Conservation (phyloP, 805 yeast genomes). For the Candida tallmaniae region DNA sequence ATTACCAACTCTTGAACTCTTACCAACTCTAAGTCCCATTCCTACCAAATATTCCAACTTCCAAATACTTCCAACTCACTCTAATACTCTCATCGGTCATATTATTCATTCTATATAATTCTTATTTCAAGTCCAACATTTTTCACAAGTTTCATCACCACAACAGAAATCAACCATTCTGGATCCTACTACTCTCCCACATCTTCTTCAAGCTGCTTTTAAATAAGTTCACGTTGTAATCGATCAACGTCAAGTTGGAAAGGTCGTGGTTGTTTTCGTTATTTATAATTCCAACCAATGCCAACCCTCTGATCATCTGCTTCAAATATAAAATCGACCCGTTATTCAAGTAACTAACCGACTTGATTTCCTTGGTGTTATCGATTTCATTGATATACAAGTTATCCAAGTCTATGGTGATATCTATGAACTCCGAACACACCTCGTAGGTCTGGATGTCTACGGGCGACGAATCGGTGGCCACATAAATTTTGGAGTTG, state of each 20-base stretch:
- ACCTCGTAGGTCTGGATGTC: constrained; percentile 95
- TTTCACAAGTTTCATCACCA: too few species aligned
- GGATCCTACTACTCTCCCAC: constrained; percentile 45
- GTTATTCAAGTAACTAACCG: constrained; percentile 72
- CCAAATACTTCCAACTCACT: too few species aligned
- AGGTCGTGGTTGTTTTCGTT: constrained; percentile 23
- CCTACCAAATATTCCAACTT: too few species aligned
- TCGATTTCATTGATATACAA: constrained; percentile 40
- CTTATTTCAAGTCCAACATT: too few species aligned
- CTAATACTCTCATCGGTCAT: too few species aligned
- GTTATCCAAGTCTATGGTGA: constrained; percentile 82
- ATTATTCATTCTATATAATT: too few species aligned
- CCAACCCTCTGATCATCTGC: constrained; percentile 90
- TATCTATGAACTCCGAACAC: constrained; percentile 95
- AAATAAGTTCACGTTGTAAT: constrained; percentile 82
- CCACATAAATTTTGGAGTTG: constrained; percentile 88
- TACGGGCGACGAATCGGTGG: constrained; percentile 94
- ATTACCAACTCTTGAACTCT: too few species aligned
- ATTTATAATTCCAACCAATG: constrained; percentile 76
- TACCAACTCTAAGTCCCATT: too few species aligned
- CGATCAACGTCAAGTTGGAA: constrained; percentile 61
- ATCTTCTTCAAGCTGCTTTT: constrained; percentile 71
- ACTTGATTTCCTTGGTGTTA: constrained; percentile 44
- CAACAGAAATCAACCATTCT: too few species aligned
- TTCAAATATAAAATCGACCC: constrained; percentile 81